These are phyloP conservation scores for Halophytophthora batemanensis DNA, from an alignment of 352 stramenopile species.

Conservation along the genomic window DNA sequence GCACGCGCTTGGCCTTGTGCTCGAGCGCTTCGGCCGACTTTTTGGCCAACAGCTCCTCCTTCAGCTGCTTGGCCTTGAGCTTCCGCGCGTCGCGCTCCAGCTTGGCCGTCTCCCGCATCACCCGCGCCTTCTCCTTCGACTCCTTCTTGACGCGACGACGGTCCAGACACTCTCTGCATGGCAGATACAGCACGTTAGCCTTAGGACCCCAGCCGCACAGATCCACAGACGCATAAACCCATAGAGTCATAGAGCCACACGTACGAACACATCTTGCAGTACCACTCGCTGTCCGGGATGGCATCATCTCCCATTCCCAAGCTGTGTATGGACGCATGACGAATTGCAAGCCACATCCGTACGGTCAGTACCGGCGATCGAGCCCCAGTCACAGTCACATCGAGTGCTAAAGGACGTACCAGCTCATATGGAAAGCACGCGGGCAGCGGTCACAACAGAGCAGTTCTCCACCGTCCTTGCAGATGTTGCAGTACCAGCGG, in stretches of 20 bases:
- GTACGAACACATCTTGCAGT: constrained; percentile 86
- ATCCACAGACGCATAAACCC: constrained; percentile 1
- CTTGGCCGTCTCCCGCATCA: constrained; percentile 80
- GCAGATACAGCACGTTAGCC: background rate
- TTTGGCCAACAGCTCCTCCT: constrained; percentile 68
- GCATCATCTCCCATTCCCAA: constrained; percentile 74
- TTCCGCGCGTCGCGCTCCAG: constrained; percentile 70
- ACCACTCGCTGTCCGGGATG: constrained; percentile 85
- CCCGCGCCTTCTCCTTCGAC: constrained; percentile 66
- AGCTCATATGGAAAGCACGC: constrained; percentile 91
- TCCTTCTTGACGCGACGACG: constrained; percentile 75
- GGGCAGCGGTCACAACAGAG: constrained; percentile 92
- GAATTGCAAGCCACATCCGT: background rate
- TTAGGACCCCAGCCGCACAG: background rate
- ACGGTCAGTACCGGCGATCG: constrained; percentile 7
- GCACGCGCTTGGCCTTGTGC: constrained; percentile 76
- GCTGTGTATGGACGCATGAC: constrained; percentile 22
- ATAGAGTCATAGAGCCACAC: constrained; percentile 12
- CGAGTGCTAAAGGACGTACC: constrained; percentile 35
- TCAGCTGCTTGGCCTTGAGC: constrained; percentile 59
- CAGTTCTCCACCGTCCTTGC: constrained; percentile 86
- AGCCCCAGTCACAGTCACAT: too few species aligned
- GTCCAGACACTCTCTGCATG: constrained; percentile 67
- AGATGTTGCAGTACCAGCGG: constrained; percentile 90
- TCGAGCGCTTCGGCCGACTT: constrained; percentile 82